phyloP scores from a whole-genome alignment of 768 basidiomycete species.

The Amanita molliuscula region DNA sequence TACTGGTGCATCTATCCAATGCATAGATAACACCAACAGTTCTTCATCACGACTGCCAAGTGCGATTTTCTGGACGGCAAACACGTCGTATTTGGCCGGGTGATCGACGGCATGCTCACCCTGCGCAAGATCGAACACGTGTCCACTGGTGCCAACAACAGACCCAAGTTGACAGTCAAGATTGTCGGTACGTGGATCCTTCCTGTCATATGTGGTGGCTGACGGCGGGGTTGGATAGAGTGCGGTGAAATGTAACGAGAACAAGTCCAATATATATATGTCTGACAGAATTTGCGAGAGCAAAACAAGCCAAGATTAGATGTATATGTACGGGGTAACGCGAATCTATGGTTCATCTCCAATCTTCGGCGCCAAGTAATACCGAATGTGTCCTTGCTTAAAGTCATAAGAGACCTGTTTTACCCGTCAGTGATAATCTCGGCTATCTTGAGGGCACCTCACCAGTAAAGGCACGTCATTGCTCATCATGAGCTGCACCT shows the following conservation, averaged over 20 bases:
- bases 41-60: constrained; percentile 93
- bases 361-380: constrained; percentile 96
- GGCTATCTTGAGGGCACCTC: constrained; percentile 13
- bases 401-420: constrained; percentile 84
- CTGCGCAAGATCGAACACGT: constrained; percentile 95
- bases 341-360: constrained; percentile 48
- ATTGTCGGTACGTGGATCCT: constrained; percentile 54
- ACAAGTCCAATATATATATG: neutral
- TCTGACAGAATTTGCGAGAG: no score
- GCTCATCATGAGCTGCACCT: constrained; percentile 81
- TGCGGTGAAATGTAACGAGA: constrained; percentile 46
- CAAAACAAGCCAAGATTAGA: neutral
- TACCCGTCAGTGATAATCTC: constrained; percentile 9
- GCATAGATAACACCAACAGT: constrained; percentile 32
- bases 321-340: neutral
- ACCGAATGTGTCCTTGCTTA: constrained; percentile 78
- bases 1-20: neutral
- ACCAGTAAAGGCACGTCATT: constrained; percentile 88
- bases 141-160: constrained; percentile 81
- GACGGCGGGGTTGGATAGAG: constrained; percentile 22
- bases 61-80: constrained; percentile 95
- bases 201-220: neutral
- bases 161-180: constrained; percentile 83
- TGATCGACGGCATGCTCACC: constrained; percentile 90
- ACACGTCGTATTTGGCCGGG: constrained; percentile 87